Percentiles rank a stretch among this genome's conserved stretches.
phyloP scores from a whole-genome alignment of 192 early-diverging fungal species.

The Dimargaris cristalligena region DNA sequence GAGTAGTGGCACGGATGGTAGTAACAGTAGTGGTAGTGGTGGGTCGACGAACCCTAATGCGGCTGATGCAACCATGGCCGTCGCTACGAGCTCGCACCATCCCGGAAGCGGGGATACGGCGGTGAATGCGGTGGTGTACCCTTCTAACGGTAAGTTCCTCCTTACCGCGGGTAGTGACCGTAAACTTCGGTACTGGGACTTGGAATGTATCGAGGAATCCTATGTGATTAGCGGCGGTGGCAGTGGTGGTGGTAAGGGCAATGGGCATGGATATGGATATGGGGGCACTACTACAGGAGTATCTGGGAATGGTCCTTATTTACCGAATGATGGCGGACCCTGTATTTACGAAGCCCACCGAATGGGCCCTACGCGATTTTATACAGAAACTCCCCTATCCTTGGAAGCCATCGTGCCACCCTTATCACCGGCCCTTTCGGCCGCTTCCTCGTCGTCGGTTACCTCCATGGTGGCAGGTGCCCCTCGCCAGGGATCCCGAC shows the following conservation, averaged over 20 bases:
- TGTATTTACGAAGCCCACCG: background rate
- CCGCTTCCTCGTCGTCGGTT: background rate
- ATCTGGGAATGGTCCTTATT: too few species aligned
- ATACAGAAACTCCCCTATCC: background rate
- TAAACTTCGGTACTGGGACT: conserved; percentile 77
- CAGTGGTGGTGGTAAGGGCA: too few species aligned
- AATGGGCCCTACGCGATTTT: background rate
- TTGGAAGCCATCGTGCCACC: background rate
- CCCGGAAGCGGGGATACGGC: conserved; percentile 38
- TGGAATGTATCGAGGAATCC: conserved; percentile 45
- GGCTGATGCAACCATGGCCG: too few species aligned
- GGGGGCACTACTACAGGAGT: too few species aligned
- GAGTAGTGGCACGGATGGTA: background rate
- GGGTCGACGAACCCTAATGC: too few species aligned
- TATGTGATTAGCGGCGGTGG: conserved; percentile 43
- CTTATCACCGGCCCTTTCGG: background rate
- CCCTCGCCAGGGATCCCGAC: background rate
- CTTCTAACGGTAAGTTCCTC: conserved; percentile 39
- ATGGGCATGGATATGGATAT: too few species aligned
- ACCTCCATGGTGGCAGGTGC: background rate
- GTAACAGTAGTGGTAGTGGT: conserved; percentile 10
- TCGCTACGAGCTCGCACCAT: conserved; percentile 33
- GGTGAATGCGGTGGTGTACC: conserved; percentile 40
- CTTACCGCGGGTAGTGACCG: conserved; percentile 68
- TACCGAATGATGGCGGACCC: background rate